phyloP scores from a whole-genome alignment of 352 stramenopile genomes.

The Pseudoperonospora humuli region DNA sequence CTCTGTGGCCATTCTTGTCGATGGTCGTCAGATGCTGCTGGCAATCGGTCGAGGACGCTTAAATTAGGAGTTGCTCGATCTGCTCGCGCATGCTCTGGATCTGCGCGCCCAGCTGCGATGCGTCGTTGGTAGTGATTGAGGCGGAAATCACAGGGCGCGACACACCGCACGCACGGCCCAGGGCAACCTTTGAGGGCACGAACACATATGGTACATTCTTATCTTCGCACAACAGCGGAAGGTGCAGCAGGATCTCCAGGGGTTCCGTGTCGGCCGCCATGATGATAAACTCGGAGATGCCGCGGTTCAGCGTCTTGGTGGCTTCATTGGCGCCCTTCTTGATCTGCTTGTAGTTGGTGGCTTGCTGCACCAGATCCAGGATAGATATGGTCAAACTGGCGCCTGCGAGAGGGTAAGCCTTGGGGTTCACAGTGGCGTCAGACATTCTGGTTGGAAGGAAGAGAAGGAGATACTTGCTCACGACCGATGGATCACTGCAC shows the following conservation, averaged over 20 bases:
- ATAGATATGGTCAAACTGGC: constrained; percentile 98
- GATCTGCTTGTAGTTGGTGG: constrained; percentile 99
- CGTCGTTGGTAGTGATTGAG: constrained; percentile 99
- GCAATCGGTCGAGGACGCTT: constrained; percentile 47
- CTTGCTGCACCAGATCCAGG: constrained; percentile 98
- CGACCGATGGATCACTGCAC: constrained; percentile 86
- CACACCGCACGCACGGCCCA: constrained; percentile 98
- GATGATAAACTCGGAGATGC: constrained; percentile 99
- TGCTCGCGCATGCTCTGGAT: constrained; percentile 99
- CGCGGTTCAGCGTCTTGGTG: constrained; percentile 99
- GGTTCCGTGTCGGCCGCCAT: constrained; percentile 99
- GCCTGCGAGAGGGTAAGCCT: constrained; percentile 97
- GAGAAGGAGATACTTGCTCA: constrained; percentile 52
- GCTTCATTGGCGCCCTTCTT: constrained; percentile 99
- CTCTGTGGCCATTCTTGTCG: not conserved
- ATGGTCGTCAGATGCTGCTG: constrained; percentile 4
- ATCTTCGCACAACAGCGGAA: constrained; percentile 98
- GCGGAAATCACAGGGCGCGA: constrained; percentile 98
- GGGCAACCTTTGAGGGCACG: constrained; percentile 95
- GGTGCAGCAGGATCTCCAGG: constrained; percentile 99
- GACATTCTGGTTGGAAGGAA: constrained; percentile 32
- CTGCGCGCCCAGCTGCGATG: constrained; percentile 97
- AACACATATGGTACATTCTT: constrained; percentile 93
- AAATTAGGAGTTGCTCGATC: constrained; percentile 99
- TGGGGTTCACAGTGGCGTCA: constrained; percentile 85